Percentiles rank a stretch among this genome's conserved stretches.
phyloP scores from a whole-genome alignment of 2,329 filamentous ascomycete genomes.

The Periconia digitata region DNA sequence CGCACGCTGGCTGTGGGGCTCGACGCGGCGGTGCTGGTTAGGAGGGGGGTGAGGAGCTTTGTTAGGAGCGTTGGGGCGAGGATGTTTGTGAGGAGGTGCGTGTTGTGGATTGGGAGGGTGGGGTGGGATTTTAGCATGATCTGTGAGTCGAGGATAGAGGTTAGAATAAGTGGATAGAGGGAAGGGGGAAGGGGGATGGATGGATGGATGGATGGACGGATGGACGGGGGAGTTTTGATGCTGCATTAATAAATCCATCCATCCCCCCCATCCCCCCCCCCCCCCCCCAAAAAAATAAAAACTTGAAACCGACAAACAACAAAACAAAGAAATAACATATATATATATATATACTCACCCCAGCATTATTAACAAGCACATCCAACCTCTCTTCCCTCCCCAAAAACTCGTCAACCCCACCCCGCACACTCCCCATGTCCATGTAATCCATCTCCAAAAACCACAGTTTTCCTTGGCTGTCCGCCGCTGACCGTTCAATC shows the following conservation, averaged over 20 bases:
- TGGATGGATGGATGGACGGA: background rate
- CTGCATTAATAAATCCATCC: background rate
- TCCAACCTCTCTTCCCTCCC: slow-evolving; percentile 52
- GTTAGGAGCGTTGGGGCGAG: slow-evolving; percentile 40
- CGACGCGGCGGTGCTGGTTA: slow-evolving; percentile 25
- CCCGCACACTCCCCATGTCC: slow-evolving; percentile 33
- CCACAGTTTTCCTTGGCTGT: slow-evolving; percentile 27
- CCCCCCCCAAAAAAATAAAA: too few species aligned
- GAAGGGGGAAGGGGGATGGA: too few species aligned
- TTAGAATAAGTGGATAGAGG: too few species aligned
- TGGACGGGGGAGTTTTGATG: background rate
- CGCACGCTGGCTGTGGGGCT: slow-evolving; percentile 23
- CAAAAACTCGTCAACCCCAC: slow-evolving; percentile 34
- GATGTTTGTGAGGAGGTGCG: slow-evolving; percentile 39
- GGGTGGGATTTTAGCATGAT: slow-evolving; percentile 9
- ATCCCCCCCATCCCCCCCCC: too few species aligned
- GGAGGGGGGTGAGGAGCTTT: slow-evolving; percentile 30
- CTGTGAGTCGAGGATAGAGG: background rate
- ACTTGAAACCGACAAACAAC: too few species aligned
- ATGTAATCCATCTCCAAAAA: slow-evolving; percentile 42
- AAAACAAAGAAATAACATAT: too few species aligned
- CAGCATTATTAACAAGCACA: slow-evolving; percentile 93
- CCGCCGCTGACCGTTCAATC: slow-evolving; percentile 28
- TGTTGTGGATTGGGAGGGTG: slow-evolving; percentile 29
- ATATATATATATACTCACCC: slow-evolving; percentile 45